Evolutionary conservation across 495 filamentous ascomycete genomes (phyloP).

Genomic region (Rhypophila decipiens): DNA sequence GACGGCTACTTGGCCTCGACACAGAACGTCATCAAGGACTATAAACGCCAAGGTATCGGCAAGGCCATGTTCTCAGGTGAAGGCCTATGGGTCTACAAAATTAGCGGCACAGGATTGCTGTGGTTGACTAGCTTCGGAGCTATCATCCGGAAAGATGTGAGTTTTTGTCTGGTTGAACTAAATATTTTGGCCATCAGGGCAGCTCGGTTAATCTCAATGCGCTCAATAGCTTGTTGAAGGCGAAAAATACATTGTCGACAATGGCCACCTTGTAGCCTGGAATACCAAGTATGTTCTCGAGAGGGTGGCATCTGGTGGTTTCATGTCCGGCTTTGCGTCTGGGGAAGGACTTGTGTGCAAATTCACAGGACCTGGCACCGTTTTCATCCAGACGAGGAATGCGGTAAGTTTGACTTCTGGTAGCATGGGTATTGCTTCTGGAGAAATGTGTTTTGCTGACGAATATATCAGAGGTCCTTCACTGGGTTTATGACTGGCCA

Average conservation of each 20-base stretch:
- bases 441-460: too few species aligned
- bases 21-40: slow-evolving; percentile 71
- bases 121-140: slow-evolving; percentile 93
- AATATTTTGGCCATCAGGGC: slow-evolving; percentile 21
- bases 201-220: slow-evolving; percentile 7
- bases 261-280: slow-evolving; percentile 95
- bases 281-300: slow-evolving; percentile 91
- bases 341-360: slow-evolving; percentile 90
- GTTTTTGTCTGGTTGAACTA: too few species aligned
- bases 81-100: slow-evolving; percentile 85
- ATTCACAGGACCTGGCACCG: slow-evolving; percentile 85
- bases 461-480: slow-evolving; percentile 32
- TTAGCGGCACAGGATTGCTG: slow-evolving; percentile 68
- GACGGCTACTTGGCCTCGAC: slow-evolving; percentile 77
- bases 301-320: slow-evolving; percentile 80
- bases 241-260: slow-evolving; percentile 89
- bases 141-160: slow-evolving; percentile 90
- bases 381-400: slow-evolving; percentile 93
- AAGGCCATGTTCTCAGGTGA: slow-evolving; percentile 94
- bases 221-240: slow-evolving; percentile 56
- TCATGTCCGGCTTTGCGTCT: slow-evolving; percentile 71
- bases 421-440: too few species aligned
- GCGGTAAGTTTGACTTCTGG: slow-evolving; percentile 39
- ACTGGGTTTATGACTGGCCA: slow-evolving; percentile 42
- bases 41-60: slow-evolving; percentile 77